These are phyloP conservation scores for Phyllosticta ampelicida DNA, from an alignment of 2,329 filamentous ascomycete species.

Conservation along the genomic window DNA sequence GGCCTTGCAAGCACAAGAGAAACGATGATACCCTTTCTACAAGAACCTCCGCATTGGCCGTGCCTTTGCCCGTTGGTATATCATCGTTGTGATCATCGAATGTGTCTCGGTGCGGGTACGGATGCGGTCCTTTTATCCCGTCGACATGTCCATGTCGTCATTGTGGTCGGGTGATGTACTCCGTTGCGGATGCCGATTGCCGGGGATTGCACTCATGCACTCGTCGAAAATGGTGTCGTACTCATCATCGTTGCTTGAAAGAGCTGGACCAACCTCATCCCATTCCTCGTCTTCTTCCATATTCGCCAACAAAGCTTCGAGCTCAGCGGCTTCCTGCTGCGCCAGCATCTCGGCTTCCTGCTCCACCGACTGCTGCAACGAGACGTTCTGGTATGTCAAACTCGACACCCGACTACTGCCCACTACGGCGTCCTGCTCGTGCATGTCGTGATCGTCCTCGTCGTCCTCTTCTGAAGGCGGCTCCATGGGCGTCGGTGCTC, in stretches of 20 bases:
- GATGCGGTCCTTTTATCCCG: neutral
- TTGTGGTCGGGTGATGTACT: constrained; percentile 13
- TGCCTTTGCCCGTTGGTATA: too few species aligned
- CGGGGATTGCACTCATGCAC: constrained; percentile 6
- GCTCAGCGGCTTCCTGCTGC: constrained; percentile 18
- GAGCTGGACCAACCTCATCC: constrained; percentile 19
- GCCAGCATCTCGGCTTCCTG: constrained; percentile 3
- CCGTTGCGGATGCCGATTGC: constrained; percentile 26
- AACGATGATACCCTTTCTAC: neutral
- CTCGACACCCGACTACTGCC: neutral
- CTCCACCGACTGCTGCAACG: neutral
- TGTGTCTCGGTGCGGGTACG: too few species aligned
- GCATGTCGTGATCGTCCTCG: constrained; percentile 10
- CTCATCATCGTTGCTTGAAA: constrained; percentile 48
- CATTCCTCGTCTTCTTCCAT: constrained; percentile 25
- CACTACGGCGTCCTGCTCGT: constrained; percentile 1
- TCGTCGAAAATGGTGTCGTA: constrained; percentile 57
- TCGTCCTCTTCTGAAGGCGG: constrained; percentile 14
- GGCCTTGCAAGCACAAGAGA: neutral
- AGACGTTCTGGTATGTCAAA: neutral
- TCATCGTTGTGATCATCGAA: too few species aligned
- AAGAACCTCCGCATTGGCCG: neutral
- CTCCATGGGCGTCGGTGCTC: constrained; percentile 28
- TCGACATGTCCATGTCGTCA: constrained; percentile 27
- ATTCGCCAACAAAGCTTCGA: constrained; percentile 35